phyloP scores from a whole-genome alignment of 2,329 filamentous ascomycete genomes.

The Endothia cerciana region DNA sequence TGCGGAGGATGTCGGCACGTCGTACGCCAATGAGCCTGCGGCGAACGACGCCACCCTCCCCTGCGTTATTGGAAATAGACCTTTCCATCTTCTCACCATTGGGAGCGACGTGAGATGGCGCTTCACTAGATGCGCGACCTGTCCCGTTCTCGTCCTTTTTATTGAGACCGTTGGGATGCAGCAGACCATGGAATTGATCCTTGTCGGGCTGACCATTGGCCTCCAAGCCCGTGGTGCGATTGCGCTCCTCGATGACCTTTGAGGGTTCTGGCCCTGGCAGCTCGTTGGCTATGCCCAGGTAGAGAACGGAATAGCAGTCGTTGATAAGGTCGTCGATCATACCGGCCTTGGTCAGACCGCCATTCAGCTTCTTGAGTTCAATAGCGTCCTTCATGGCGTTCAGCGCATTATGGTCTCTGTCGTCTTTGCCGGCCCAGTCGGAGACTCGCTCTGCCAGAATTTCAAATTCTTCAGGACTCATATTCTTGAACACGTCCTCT shows the following conservation, averaged over 20 bases:
- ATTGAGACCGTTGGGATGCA: slow-evolving; percentile 31
- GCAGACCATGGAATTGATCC: slow-evolving; percentile 33
- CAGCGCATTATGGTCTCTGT: slow-evolving; percentile 48
- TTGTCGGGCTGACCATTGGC: slow-evolving; percentile 40
- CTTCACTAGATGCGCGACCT: slow-evolving; percentile 25
- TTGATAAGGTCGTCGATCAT: slow-evolving; percentile 92
- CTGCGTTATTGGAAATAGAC: slow-evolving; percentile 36
- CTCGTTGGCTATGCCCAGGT: slow-evolving; percentile 65
- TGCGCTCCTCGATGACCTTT: slow-evolving; percentile 50
- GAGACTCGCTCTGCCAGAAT: slow-evolving; percentile 58
- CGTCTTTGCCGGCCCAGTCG: slow-evolving; percentile 54
- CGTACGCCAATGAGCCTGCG: slow-evolving; percentile 50
- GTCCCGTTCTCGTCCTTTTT: slow-evolving; percentile 19
- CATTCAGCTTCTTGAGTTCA: slow-evolving; percentile 74
- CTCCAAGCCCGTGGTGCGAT: slow-evolving; percentile 44
- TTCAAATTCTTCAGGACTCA: slow-evolving; percentile 61
- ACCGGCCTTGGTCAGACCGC: slow-evolving; percentile 80
- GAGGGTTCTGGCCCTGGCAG: slow-evolving; percentile 57
- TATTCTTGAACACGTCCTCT: slow-evolving; percentile 60
- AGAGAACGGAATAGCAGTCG: slow-evolving; percentile 83
- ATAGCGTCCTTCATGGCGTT: slow-evolving; percentile 61
- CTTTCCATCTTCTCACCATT: slow-evolving; percentile 45
- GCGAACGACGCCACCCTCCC: slow-evolving; percentile 42
- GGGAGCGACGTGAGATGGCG: slow-evolving; percentile 31
- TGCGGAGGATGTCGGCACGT: slow-evolving; percentile 62